Evolutionary conservation across 2,329 filamentous ascomycete species (phyloP).

Genomic region (Fusarium tuaranense): DNA sequence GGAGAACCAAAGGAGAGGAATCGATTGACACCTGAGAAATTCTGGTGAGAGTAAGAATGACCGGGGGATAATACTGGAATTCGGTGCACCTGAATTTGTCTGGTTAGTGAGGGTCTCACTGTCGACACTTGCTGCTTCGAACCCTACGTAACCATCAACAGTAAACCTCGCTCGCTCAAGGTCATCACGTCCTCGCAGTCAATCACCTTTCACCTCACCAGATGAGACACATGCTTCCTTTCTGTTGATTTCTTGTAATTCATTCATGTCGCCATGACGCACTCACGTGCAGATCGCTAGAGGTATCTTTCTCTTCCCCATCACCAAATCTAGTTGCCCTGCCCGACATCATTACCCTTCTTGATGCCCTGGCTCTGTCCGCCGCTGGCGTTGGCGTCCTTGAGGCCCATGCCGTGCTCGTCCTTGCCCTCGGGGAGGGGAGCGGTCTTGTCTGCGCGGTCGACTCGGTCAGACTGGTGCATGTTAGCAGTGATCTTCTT

Average conservation of each 20-base stretch:
- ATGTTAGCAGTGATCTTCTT: background rate
- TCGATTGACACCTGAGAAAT: background rate
- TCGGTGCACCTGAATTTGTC: background rate
- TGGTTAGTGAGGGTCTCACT: background rate
- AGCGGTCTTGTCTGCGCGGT: constrained; percentile 63
- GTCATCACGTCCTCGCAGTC: background rate
- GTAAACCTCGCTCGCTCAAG: background rate
- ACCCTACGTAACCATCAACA: background rate
- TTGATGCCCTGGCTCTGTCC: constrained; percentile 58
- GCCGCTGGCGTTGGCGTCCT: constrained; percentile 56
- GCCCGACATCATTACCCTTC: constrained; percentile 54
- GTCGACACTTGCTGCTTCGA: background rate
- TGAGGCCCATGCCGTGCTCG: constrained; percentile 57
- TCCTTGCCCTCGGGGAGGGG: constrained; percentile 56
- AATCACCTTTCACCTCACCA: background rate
- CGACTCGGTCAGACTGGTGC: constrained; percentile 51
- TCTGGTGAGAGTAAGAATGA: background rate
- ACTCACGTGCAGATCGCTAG: constrained; percentile 21
- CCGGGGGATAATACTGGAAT: background rate
- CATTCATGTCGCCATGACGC: constrained; percentile 32
- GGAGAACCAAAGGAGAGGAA: background rate
- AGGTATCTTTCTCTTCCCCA: constrained; percentile 22
- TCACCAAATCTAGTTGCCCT: constrained; percentile 47
- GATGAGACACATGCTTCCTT: background rate
- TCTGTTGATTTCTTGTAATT: constrained; percentile 30